Percentiles rank a stretch among this genome's conserved stretches.
phyloP scores from a whole-genome alignment of 371 early-diverging fungal genomes.

The Paraphysoderma sedebokerense region DNA sequence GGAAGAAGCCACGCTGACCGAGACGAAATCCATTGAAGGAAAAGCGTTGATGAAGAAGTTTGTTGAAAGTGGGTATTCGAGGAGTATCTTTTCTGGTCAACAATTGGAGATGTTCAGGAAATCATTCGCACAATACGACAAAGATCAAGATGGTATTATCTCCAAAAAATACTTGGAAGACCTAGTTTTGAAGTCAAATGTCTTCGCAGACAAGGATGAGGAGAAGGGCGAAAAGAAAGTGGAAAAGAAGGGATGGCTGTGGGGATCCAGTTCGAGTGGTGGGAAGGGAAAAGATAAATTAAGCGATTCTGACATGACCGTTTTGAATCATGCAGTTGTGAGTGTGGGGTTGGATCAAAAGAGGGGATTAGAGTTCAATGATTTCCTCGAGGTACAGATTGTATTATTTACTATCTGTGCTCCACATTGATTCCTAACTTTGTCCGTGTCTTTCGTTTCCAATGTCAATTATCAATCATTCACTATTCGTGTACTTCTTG shows the following conservation, averaged over 20 bases:
- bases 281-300: conserved; percentile 18
- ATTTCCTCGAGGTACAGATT: conserved; percentile 55
- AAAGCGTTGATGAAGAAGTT: background rate
- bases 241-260: conserved; percentile 2
- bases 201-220: conserved; percentile 1
- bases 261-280: background rate
- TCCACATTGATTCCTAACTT: conserved; percentile 13
- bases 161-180: conserved; percentile 7
- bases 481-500: background rate
- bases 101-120: conserved; percentile 43
- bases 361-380: conserved; percentile 47
- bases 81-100: conserved; percentile 48
- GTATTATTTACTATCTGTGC: no score
- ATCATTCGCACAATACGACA: conserved; percentile 41
- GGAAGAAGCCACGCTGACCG: conserved; percentile 5
- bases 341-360: conserved; percentile 13
- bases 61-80: conserved; percentile 17
- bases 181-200: background rate
- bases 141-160: conserved; percentile 34
- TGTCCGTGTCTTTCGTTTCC: background rate
- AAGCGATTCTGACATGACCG: conserved; percentile 3
- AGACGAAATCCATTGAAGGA: conserved; percentile 10
- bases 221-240: background rate
- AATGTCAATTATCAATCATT: conserved; percentile 5
- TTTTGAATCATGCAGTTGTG: background rate